Evolutionary conservation across 1,139 yeast genomes (phyloP).

Genomic region (Hansenula anomala): DNA sequence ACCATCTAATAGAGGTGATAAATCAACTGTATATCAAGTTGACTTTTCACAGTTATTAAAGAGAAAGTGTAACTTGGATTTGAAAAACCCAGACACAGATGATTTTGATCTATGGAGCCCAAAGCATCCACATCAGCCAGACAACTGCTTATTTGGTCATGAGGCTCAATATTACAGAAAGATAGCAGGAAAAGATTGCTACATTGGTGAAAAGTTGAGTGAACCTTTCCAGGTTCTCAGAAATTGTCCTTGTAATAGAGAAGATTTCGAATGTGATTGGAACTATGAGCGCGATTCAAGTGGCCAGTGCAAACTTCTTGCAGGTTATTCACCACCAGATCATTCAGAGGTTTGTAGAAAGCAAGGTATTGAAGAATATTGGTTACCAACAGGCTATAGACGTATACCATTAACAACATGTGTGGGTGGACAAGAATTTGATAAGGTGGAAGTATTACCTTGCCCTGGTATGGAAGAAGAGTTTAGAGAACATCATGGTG

Average conservation of each 20-base stretch:
- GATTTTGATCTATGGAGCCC: slow-evolving; percentile 73
- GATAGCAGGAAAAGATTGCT: slow-evolving; percentile 63
- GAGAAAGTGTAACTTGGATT: slow-evolving; percentile 68
- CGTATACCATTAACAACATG: slow-evolving; percentile 71
- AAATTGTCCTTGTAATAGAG: slow-evolving; percentile 81
- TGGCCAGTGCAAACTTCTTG: slow-evolving; percentile 80
- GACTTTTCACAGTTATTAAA: slow-evolving; percentile 65
- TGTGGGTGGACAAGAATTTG: slow-evolving; percentile 64
- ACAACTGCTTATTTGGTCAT: slow-evolving; percentile 85
- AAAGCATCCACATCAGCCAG: slow-evolving; percentile 38
- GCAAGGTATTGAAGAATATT: slow-evolving; percentile 58
- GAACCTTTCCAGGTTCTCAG: slow-evolving; percentile 54
- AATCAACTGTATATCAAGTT: slow-evolving; percentile 45
- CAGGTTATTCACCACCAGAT: slow-evolving; percentile 68
- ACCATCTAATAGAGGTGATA: slow-evolving; percentile 34
- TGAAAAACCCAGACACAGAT: slow-evolving; percentile 50
- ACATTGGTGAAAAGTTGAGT: slow-evolving; percentile 67
- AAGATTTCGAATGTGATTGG: slow-evolving; percentile 93
- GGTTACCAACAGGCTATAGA: slow-evolving; percentile 79
- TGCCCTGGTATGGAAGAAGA: slow-evolving; percentile 87
- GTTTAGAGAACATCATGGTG: slow-evolving; percentile 52
- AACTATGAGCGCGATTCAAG: slow-evolving; percentile 68
- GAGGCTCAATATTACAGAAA: slow-evolving; percentile 75
- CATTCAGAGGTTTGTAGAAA: slow-evolving; percentile 61
- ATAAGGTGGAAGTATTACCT: slow-evolving; percentile 51